Evolutionary conservation across 192 early-diverging fungal species (phyloP).

Genomic region (Rhizoclosmatium globosum): DNA sequence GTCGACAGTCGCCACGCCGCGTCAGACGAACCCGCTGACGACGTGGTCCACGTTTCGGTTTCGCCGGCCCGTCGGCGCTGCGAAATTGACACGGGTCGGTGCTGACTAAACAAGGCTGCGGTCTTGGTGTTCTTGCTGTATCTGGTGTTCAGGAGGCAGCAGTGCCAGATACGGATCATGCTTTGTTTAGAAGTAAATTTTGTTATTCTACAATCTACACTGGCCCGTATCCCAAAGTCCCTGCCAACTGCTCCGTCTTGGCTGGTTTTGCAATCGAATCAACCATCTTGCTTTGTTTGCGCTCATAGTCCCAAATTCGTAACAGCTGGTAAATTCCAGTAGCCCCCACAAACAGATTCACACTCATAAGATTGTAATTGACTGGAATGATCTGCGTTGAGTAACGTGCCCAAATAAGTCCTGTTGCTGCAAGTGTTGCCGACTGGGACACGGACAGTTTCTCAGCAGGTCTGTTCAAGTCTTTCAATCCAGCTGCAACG

Average conservation of each 20-base stretch:
- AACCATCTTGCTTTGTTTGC: background rate
- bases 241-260: too few species aligned
- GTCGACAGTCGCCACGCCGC: background rate
- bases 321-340: slow-evolving; percentile 88
- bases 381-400: slow-evolving; percentile 90
- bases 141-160: too few species aligned
- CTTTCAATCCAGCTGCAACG: slow-evolving; percentile 90
- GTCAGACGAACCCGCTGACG: background rate
- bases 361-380: slow-evolving; percentile 87
- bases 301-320: slow-evolving; percentile 73
- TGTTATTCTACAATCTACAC: too few species aligned
- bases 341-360: slow-evolving; percentile 91
- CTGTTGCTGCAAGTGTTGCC: slow-evolving; percentile 86
- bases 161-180: too few species aligned
- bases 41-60: slow-evolving; percentile 7
- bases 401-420: slow-evolving; percentile 96
- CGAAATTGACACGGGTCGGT: background rate
- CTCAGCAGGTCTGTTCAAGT: slow-evolving; percentile 87
- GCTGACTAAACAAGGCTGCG: background rate
- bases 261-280: too few species aligned
- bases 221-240: too few species aligned
- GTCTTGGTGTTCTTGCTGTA: too few species aligned
- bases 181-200: too few species aligned
- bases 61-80: slow-evolving; percentile 18
- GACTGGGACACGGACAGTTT: slow-evolving; percentile 87